phyloP scores from a whole-genome alignment of 2,329 filamentous ascomycete genomes.

The Diaporthe helianthi region DNA sequence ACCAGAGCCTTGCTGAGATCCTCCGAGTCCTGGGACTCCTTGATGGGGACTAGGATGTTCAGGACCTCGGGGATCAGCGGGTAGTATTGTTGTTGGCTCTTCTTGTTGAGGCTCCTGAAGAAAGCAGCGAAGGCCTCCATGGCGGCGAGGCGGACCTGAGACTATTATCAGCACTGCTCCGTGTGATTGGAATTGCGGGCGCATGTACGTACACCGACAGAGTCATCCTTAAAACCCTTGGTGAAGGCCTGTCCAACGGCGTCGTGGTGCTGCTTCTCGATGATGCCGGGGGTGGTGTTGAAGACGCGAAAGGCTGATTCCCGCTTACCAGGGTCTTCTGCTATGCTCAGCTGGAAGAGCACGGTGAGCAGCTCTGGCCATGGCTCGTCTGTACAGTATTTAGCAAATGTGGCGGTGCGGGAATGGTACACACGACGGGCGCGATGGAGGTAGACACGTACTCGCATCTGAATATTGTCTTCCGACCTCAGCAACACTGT shows the following conservation, averaged over 20 bases:
- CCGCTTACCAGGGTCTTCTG: constrained; percentile 79
- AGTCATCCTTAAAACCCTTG: constrained; percentile 89
- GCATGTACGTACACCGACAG: constrained; percentile 68
- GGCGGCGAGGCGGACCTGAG: constrained; percentile 84
- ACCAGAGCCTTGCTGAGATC: constrained; percentile 89
- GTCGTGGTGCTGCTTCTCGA: constrained; percentile 93
- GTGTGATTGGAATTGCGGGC: background rate
- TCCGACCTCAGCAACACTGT: constrained; percentile 95
- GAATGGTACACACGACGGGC: background rate
- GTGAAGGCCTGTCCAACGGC: constrained; percentile 88
- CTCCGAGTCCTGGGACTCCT: constrained; percentile 88
- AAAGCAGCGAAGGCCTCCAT: constrained; percentile 98
- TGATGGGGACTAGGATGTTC: constrained; percentile 92
- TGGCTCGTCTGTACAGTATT: constrained; percentile 66
- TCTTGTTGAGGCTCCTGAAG: constrained; percentile 90
- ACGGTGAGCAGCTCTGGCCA: constrained; percentile 90
- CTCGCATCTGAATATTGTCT: constrained; percentile 93
- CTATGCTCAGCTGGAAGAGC: constrained; percentile 91
- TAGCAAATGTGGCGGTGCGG: constrained; percentile 20
- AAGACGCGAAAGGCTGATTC: constrained; percentile 96
- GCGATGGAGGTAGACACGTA: constrained; percentile 53
- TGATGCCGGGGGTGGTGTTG: constrained; percentile 91
- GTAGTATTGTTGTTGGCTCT: constrained; percentile 87
- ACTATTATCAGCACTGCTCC: constrained; percentile 34
- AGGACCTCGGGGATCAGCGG: constrained; percentile 87